phyloP scores from a whole-genome alignment of 1,139 yeast species.

The Wickerhamomyces sp. region DNA sequence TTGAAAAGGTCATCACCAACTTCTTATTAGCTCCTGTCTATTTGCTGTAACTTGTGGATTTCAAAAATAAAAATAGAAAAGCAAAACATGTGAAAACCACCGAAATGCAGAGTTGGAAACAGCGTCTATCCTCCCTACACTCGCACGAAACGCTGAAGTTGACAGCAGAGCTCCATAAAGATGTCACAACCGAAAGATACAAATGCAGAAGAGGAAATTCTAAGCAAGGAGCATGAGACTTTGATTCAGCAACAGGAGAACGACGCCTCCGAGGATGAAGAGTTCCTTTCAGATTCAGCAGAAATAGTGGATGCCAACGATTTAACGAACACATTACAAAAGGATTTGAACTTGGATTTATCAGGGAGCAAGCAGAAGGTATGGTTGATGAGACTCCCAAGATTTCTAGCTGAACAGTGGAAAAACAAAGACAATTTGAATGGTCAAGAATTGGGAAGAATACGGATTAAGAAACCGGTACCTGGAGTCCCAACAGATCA shows the following conservation, averaged over 20 bases:
- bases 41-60: too few species aligned
- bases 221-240: constrained; percentile 10
- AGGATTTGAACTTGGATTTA: constrained; percentile 55
- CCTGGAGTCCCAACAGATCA: constrained; percentile 32
- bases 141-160: too few species aligned
- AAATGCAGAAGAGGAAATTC: constrained; percentile 4
- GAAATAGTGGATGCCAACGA: constrained; percentile 39
- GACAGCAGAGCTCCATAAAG: too few species aligned
- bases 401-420: constrained; percentile 83
- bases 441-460: constrained; percentile 78
- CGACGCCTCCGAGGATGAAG: constrained; percentile 32
- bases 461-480: constrained; percentile 57
- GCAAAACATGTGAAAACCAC: too few species aligned
- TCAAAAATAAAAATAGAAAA: too few species aligned
- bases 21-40: too few species aligned
- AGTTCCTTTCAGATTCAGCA: constrained; percentile 34
- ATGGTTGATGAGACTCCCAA: constrained; percentile 90
- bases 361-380: constrained; percentile 56
- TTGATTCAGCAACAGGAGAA: constrained; percentile 20
- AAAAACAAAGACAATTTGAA: constrained; percentile 53
- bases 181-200: too few species aligned
- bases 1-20: too few species aligned
- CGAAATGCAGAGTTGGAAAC: too few species aligned
- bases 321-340: constrained; percentile 31
- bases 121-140: too few species aligned